Conservation (phyloP, 2,329 filamentous ascomycete genomes). For the Trichoderma oligosporum region DNA sequence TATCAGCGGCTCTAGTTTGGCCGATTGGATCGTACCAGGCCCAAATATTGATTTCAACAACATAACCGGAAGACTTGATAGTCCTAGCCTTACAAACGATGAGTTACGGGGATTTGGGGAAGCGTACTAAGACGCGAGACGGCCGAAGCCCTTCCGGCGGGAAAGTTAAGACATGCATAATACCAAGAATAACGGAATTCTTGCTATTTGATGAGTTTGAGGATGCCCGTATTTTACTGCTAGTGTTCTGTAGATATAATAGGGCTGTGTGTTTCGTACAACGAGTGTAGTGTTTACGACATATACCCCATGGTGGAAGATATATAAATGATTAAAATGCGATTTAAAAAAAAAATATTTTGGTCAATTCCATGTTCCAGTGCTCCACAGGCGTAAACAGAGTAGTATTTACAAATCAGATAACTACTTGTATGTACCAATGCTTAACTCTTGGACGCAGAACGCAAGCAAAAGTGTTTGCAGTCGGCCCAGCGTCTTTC, state of each 20-base stretch:
- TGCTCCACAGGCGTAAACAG: neutral
- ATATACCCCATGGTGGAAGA: conserved; percentile 1
- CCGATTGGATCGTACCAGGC: conserved; percentile 46
- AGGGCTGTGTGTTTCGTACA: neutral
- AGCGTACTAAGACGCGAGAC: neutral
- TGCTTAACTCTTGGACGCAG: too few species aligned
- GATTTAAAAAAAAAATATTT: neutral
- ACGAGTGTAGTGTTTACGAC: conserved; percentile 4
- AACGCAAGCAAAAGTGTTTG: neutral
- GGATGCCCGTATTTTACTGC: neutral
- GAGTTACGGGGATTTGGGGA: neutral
- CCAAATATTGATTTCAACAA: conserved; percentile 46
- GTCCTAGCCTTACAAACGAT: conserved; percentile 22
- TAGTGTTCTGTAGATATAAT: neutral
- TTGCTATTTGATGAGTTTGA: too few species aligned
- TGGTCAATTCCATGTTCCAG: too few species aligned
- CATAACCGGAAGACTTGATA: conserved; percentile 28
- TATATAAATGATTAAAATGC: conserved; percentile 1
- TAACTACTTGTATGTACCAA: neutral
- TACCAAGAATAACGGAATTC: neutral
- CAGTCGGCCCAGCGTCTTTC: neutral
- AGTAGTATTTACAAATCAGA: neutral
- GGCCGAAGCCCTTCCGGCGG: neutral
- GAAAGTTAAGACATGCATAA: too few species aligned
- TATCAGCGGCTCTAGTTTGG: conserved; percentile 50